Evolutionary conservation across 805 yeast species (phyloP).

Genomic region (Ascoidea asiatica): DNA sequence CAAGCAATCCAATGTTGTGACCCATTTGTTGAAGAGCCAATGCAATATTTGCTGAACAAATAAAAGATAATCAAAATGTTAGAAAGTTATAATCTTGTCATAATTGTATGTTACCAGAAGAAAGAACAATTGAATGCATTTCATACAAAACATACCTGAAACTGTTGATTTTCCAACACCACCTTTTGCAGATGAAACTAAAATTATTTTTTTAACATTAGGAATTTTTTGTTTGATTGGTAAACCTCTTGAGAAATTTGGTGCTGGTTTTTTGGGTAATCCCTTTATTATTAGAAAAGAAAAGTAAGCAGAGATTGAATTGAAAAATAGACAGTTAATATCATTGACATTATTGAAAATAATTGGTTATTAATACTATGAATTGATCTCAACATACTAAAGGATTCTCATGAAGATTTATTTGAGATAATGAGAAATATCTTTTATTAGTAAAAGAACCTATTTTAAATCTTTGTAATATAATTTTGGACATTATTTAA

Average conservation of each 20-base stretch:
- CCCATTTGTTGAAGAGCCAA: conserved; percentile 41
- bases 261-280: conserved; percentile 23
- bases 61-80: too few relatives aligned
- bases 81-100: not conserved
- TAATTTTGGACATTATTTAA: too few relatives aligned
- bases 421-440: not conserved
- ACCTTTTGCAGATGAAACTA: conserved; percentile 74
- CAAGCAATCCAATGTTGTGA: conserved; percentile 52
- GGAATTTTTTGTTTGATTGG: conserved; percentile 44
- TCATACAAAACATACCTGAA: too few relatives aligned
- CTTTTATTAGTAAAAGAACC: too few relatives aligned
- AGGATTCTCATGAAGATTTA: conserved; percentile 32
- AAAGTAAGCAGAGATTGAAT: not conserved
- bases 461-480: too few relatives aligned
- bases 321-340: conserved; percentile 1
- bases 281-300: conserved; percentile 19
- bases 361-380: not conserved
- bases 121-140: not conserved
- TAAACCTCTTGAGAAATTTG: conserved; percentile 35
- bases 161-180: conserved; percentile 97
- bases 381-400: conserved; percentile 25
- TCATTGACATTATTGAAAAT: not conserved
- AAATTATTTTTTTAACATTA: conserved; percentile 49
- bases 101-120: not conserved
- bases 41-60: conserved; percentile 57